A percentile compares a stretch with the other conserved stretches of the same genome.
Evolutionary conservation across 2,329 filamentous ascomycete genomes (phyloP).

Genomic region (Amesomyces nigricolor): DNA sequence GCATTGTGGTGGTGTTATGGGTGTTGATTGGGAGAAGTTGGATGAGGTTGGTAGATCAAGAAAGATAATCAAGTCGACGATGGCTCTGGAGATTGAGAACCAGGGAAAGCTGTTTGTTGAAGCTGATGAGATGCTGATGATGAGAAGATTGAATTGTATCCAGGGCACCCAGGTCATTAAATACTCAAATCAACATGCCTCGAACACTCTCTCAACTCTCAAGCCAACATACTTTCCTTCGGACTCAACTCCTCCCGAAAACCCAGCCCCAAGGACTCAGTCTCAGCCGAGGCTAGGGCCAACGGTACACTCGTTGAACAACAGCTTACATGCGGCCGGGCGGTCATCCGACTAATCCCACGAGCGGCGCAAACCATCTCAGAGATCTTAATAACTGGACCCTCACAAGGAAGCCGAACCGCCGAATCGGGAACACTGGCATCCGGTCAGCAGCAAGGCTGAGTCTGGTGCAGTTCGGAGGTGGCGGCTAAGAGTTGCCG

Average conservation of each 20-base stretch:
- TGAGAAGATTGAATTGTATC: neutral
- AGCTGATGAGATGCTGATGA: neutral
- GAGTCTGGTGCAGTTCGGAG: neutral
- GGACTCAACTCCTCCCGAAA: neutral
- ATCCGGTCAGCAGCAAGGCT: constrained; percentile 2
- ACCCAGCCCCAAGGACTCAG: neutral
- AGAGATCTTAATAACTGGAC: neutral
- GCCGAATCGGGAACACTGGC: neutral
- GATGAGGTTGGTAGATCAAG: neutral
- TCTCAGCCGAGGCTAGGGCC: neutral
- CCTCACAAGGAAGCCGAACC: neutral
- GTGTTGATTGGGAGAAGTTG: neutral
- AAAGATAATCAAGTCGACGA: neutral
- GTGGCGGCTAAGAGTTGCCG: neutral
- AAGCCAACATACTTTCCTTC: neutral
- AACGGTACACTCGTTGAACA: neutral
- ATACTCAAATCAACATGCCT: neutral
- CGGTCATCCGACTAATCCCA: neutral
- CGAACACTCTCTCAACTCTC: neutral
- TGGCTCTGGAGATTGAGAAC: neutral
- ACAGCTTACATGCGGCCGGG: neutral
- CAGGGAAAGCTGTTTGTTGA: neutral
- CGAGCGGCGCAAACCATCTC: neutral
- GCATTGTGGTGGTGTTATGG: neutral
- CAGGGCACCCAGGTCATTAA: neutral